Percentiles rank a stretch among this genome's conserved stretches.
These are phyloP conservation scores for Hygrophoropsis aurantiaca DNA, from an alignment of 768 basidiomycete genomes.

Conservation along the genomic window DNA sequence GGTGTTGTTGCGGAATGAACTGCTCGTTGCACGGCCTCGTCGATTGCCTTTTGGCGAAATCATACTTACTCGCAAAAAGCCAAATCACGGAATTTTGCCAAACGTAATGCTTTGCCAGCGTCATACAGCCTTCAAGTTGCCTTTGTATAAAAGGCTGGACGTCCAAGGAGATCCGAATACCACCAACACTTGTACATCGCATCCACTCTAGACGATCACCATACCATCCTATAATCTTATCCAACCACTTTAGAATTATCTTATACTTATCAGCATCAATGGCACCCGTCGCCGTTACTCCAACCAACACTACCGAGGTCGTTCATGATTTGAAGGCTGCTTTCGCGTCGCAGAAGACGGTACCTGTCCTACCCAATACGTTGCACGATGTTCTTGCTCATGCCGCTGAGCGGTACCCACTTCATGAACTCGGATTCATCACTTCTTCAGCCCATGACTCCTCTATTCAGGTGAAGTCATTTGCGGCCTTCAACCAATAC, in stretches of 20 bases:
- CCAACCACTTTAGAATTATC: conserved; percentile 1
- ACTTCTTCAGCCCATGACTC: conserved; percentile 30
- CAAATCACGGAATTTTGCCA: too few species aligned
- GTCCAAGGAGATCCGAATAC: conserved; percentile 2
- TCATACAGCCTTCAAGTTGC: too few species aligned
- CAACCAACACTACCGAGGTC: conserved; percentile 8
- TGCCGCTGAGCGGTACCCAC: conserved; percentile 19
- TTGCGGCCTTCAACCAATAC: conserved; percentile 15
- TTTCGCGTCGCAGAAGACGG: too few species aligned
- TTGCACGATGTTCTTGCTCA: conserved; percentile 21
- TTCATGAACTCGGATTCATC: conserved; percentile 24
- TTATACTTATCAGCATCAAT: background rate
- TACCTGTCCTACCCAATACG: conserved; percentile 8
- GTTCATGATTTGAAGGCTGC: conserved; percentile 12
- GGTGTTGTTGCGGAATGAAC: too few species aligned
- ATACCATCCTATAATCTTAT: background rate
- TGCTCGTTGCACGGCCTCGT: background rate
- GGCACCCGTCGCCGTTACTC: conserved; percentile 15
- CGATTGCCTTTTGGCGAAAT: background rate
- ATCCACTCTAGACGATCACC: conserved; percentile 4
- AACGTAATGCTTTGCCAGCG: too few species aligned
- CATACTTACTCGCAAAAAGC: too few species aligned
- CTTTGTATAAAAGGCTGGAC: conserved; percentile 20
- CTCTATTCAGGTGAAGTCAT: conserved; percentile 24
- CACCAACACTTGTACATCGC: background rate